Base-by-base conservation (phyloP, 140 eudicot genomes). In the Flaveria floridana region DNA sequence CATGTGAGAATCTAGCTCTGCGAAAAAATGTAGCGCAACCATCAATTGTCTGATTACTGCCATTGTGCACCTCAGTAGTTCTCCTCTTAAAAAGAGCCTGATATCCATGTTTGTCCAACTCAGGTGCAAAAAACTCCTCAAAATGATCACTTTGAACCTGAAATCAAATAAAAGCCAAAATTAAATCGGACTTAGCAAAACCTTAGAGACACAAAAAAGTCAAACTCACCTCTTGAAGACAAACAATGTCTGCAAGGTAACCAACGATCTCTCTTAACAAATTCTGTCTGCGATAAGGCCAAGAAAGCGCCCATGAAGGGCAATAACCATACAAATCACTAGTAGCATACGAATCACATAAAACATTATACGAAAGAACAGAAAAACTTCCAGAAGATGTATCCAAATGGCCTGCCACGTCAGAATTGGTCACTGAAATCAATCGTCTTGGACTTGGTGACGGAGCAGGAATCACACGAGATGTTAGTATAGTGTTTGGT, bases 21-120 rank as follows among this genome's bases (percentile, higher is more conserved):
- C 98, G 98, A 63, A 92, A 92, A 76, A 92, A 92, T 20, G 98
- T 92, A 46, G 98, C 98, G 74, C 96, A 92, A 3, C 98, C 96
- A 82, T 92, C 98, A 73, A 86, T 71, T 10, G 85, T 86, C 30
- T 84, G 81, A 62, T 58, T 81, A 66, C 78, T 84, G 20, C 95
- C 91, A 63, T 71, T 81, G 50, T 75, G 77, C 58, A 70, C 88
- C 89, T 89, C 96, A 7, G 89, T 65, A 26, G 92, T 84, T 78
- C 80, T 89, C 63, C 86, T 82, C 84, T 86, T 89, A 50, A 82
- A 89, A 23, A 89, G 81, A 59, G 88, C 89, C 58, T 86, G 89
- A 76, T 89, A 89, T 30, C 96, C 96, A 76, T 86, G 87, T 78
- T 86, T 89, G 69, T 84, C 96, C 74, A 89, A 78, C 83, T 89